A percentile compares a stretch with the other conserved stretches of the same genome.
Evolutionary conservation across 1,284 basidiomycete species (phyloP).

Genomic region (Cryptococcus amylolentus): DNA sequence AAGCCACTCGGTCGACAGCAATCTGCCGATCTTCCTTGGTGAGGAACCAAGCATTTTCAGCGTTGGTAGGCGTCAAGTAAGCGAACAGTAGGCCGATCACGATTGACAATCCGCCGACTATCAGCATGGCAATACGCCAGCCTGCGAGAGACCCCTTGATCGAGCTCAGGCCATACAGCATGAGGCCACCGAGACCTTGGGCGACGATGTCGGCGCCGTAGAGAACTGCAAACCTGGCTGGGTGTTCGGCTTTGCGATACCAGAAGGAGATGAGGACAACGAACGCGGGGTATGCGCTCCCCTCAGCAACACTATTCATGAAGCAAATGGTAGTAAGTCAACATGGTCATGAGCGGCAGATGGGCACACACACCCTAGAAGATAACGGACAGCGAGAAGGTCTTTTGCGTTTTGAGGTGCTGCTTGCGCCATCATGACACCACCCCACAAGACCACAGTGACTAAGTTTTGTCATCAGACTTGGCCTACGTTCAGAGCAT

Average conservation of each 20-base stretch:
- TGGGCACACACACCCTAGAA: neutral
- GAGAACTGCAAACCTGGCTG: constrained; percentile 9
- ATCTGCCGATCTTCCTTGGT: constrained; percentile 6
- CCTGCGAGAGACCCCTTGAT: constrained; percentile 8
- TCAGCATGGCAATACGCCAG: constrained; percentile 11
- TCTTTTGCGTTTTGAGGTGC: constrained; percentile 8
- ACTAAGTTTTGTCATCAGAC: neutral
- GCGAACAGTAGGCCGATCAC: constrained; percentile 7
- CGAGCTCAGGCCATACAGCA: constrained; percentile 8
- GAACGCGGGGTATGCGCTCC: constrained; percentile 11
- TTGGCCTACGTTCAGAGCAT: neutral
- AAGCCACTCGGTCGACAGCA: constrained; percentile 10
- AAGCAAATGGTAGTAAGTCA: neutral
- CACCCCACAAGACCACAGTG: constrained; percentile 12
- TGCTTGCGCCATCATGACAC: constrained; percentile 14
- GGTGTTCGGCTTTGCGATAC: constrained; percentile 13
- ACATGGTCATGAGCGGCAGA: neutral
- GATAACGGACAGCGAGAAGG: constrained; percentile 5
- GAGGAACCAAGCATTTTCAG: constrained; percentile 8
- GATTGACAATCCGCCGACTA: constrained; percentile 9
- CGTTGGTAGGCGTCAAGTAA: constrained; percentile 5
- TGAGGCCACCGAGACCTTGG: constrained; percentile 10
- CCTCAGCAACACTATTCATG: constrained; percentile 4
- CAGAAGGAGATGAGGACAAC: constrained; percentile 14
- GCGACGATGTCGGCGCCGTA: constrained; percentile 10